These are phyloP conservation scores for Ulvella scutata DNA, from an alignment of 139 green algal species.

Conservation along the genomic window DNA sequence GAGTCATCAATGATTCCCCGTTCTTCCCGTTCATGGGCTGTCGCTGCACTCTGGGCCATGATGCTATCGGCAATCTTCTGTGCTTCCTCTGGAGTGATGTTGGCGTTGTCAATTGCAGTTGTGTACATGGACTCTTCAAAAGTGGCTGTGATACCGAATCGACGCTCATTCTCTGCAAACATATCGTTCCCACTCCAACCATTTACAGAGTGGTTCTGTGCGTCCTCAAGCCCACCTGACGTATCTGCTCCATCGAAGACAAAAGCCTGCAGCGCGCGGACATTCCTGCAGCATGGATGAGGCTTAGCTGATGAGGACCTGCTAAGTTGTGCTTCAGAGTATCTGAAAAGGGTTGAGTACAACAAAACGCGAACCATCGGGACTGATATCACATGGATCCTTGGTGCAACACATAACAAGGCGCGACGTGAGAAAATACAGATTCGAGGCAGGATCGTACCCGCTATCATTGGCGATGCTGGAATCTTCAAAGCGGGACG, in stretches of 20 bases:
- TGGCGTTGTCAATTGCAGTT: not conserved
- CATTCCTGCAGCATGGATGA: not conserved
- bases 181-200: not conserved
- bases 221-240: not conserved
- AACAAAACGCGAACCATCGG: too few relatives aligned
- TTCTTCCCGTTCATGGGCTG: not conserved
- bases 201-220: not conserved
- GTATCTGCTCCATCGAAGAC: not conserved
- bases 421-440: too few relatives aligned
- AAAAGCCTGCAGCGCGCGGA: not conserved
- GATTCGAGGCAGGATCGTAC: too few relatives aligned
- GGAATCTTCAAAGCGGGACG: not conserved
- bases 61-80: not conserved
- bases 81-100: not conserved
- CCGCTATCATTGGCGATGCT: not conserved
- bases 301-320: too few relatives aligned
- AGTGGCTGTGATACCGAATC: not conserved
- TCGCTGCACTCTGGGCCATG: not conserved
- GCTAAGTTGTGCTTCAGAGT: too few relatives aligned
- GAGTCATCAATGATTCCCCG: not conserved
- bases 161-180: not conserved
- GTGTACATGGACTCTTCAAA: slow-evolving; percentile 2
- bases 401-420: too few relatives aligned
- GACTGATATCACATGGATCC: too few relatives aligned
- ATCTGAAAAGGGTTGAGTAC: too few relatives aligned